Evolutionary conservation across 2,329 filamentous ascomycete species (phyloP).

Genomic region (Xylaria polymorpha): DNA sequence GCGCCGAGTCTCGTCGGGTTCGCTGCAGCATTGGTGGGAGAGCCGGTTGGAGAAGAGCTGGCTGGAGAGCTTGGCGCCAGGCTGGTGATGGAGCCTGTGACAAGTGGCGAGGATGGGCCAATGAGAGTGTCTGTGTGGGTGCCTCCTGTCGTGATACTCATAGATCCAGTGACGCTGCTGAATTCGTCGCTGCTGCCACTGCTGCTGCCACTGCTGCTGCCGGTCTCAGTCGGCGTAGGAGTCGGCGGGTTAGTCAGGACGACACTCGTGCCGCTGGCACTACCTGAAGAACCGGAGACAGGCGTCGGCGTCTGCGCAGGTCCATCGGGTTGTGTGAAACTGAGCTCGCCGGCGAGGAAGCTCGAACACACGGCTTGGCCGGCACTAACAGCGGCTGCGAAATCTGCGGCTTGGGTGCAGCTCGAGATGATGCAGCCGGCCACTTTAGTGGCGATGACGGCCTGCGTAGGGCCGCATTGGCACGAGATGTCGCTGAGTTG

Average conservation of each 20-base stretch:
- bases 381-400: constrained; percentile 47
- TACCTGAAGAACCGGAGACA: constrained; percentile 9
- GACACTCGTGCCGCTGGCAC: constrained; percentile 4
- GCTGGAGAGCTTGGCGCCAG: background rate
- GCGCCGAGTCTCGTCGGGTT: constrained; percentile 33
- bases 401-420: constrained; percentile 47
- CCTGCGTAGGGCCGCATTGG: constrained; percentile 59
- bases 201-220: constrained; percentile 21
- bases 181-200: constrained; percentile 24
- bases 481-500: constrained; percentile 59
- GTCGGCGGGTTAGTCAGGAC: constrained; percentile 23
- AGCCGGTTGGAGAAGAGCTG: background rate
- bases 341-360: constrained; percentile 45
- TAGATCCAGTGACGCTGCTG: constrained; percentile 16
- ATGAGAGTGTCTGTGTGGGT: constrained; percentile 31
- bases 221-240: constrained; percentile 24
- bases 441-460: constrained; percentile 46
- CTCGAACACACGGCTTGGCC: constrained; percentile 49
- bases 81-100: constrained; percentile 16
- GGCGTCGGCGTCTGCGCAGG: constrained; percentile 20
- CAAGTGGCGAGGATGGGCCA: background rate
- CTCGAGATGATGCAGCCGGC: constrained; percentile 36
- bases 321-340: constrained; percentile 28
- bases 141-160: constrained; percentile 20
- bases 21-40: constrained; percentile 34